These are phyloP conservation scores for Sporodiniella umbellata DNA, from an alignment of 371 early-diverging fungal species.

Conservation along the genomic window DNA sequence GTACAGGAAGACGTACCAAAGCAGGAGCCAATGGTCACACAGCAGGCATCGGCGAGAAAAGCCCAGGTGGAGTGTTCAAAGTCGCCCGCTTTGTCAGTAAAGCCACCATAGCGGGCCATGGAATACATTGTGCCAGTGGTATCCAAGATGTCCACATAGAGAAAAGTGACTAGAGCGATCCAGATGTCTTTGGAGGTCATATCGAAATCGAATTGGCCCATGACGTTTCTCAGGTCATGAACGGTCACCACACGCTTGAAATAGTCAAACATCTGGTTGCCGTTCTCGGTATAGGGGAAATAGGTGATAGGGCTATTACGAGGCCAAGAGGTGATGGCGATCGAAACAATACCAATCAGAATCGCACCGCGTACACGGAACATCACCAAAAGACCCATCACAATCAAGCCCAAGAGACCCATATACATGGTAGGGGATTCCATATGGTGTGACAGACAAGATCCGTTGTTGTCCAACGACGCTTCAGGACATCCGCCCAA, in stretches of 20 bases:
- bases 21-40: slow-evolving; percentile 64
- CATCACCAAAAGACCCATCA: slow-evolving; percentile 62
- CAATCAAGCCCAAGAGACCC: slow-evolving; percentile 70
- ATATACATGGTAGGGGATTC: slow-evolving; percentile 67
- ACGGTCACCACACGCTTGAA: slow-evolving; percentile 72
- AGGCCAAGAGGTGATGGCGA: slow-evolving; percentile 71
- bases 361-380: slow-evolving; percentile 74
- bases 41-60: slow-evolving; percentile 67
- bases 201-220: slow-evolving; percentile 65
- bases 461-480: slow-evolving; percentile 45
- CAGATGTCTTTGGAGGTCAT: slow-evolving; percentile 62
- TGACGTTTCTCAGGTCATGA: slow-evolving; percentile 56
- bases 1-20: slow-evolving; percentile 77
- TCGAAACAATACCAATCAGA: slow-evolving; percentile 65
- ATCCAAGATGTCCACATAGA: slow-evolving; percentile 81
- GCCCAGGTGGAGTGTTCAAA: slow-evolving; percentile 74
- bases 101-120: slow-evolving; percentile 82
- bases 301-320: slow-evolving; percentile 64
- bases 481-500: slow-evolving; percentile 64
- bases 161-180: slow-evolving; percentile 77
- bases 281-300: slow-evolving; percentile 65
- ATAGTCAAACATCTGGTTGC: slow-evolving; percentile 63
- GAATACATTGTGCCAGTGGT: slow-evolving; percentile 78
- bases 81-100: slow-evolving; percentile 68
- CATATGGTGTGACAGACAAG: slow-evolving; percentile 60